Base-by-base conservation (phyloP, 345 rosid genomes). In the Syzygium oleosum region DNA sequence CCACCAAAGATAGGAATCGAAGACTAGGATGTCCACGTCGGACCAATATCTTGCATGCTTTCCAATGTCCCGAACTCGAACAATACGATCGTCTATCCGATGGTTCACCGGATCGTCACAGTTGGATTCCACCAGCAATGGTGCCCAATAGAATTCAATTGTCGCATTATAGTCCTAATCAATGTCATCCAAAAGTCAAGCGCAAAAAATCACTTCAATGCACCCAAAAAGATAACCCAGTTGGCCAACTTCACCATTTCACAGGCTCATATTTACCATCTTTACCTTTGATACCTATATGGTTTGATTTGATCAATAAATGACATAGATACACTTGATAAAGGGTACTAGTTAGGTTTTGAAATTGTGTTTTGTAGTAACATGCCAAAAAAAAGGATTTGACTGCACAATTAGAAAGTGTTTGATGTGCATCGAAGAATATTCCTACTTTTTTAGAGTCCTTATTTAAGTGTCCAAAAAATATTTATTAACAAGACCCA, bases 1-100 rank as follows among this genome's bases (percentile, higher is more conserved):
- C 99, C 99, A 97, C 99, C 99, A 98, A 38, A 96, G 94, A 84
- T 97, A 98, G 21, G 99, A 94, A 91, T 98, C 93, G 85, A 96
- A 96, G 41, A 98, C 93, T 38, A 98, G 93, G 61, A 94, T 89
- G 90, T 96, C 97, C 23, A 94, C 94, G 29, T 93, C 88, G 2
- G 96, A 96, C 99, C 99, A 98, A 63, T 93, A 93, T 85, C 90
- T 92, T 2, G 96, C 99, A 85, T 98, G 99, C 89, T 89, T 98
- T 54, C 94, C 93, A 19, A 98, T 96, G 41, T 97, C 93, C 87
- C 94, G 95, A 25, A 96, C 93, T 89, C 94, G 92, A 38, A 96
- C 97, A 54, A 93, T 92, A 52, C 97, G 92, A 22, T 98, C 92
- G 21, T 94, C 92, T 22, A 96, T 85, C n/a, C 94, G 92, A 88